These are phyloP conservation scores for Dactylorhiza incarnata DNA, from an alignment of 106 monocot genomes.

Conservation along the genomic window DNA sequence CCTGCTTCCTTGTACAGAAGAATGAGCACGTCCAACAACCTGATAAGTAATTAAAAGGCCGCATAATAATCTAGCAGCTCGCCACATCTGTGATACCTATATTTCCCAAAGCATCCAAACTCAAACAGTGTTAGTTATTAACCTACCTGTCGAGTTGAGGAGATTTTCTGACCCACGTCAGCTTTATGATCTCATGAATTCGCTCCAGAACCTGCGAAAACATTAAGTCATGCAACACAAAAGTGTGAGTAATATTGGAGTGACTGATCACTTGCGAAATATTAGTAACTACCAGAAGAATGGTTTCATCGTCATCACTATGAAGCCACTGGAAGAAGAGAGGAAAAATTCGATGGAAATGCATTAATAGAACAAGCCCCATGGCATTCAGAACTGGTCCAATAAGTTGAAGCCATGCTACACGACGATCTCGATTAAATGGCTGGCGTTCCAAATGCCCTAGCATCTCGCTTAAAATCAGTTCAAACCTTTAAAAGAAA, in stretches of 20 bases:
- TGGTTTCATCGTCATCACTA: constrained; percentile 78
- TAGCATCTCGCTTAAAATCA: constrained; percentile 78
- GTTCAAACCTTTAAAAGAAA: constrained; percentile 55
- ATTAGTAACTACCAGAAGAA: constrained; percentile 48
- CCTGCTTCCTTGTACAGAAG: constrained; percentile 71
- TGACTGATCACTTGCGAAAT: not conserved
- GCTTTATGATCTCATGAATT: constrained; percentile 47
- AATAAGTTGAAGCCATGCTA: constrained; percentile 71
- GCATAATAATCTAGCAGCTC: not conserved
- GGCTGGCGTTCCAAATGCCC: constrained; percentile 89
- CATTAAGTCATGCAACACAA: not conserved
- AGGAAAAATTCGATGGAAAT: constrained; percentile 73
- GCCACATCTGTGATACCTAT: not conserved
- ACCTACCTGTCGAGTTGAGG: constrained; percentile 62
- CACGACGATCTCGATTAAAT: constrained; percentile 57
- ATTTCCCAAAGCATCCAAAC: not conserved
- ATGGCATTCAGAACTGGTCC: constrained; percentile 74
- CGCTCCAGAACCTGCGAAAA: constrained; percentile 60
- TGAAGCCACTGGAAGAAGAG: constrained; percentile 95
- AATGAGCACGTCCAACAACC: constrained; percentile 75
- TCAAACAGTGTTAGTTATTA: not conserved
- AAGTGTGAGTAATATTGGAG: not conserved
- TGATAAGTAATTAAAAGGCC: constrained; percentile 11
- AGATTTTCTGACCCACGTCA: constrained; percentile 87
- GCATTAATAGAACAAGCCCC: constrained; percentile 82